Base-by-base conservation (phyloP, 208 protist species). In the Porcisia deanei region DNA sequence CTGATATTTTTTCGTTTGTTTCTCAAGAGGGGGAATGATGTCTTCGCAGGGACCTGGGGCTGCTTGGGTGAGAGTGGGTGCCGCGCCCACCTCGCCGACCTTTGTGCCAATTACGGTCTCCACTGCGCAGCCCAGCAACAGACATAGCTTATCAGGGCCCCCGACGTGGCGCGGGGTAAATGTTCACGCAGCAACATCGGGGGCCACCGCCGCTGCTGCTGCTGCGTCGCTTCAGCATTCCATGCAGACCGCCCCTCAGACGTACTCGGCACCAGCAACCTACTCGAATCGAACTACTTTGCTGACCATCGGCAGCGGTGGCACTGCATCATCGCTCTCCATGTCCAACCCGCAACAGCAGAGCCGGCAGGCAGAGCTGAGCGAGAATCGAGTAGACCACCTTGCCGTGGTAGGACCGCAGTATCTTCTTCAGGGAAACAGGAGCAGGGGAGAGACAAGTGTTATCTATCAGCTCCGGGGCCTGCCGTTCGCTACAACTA, bases 391-490 rank as follows among this genome's bases (percentile, higher is more conserved):
- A 45, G 39, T 22, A 8, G 66, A 71, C 12, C 18, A 2, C 22
- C 25, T n/a, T 0, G 6, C 0, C 10, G 47, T 57, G 65, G 43
- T 47, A 37, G 18, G 2, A 41, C 57, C 57, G 2, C 57, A 52
- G 47, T 10, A 67, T 25, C 20, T 18, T 25, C 9, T 20, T 45
- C 37, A 12, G 10, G 63, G 25, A 18, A 9, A 30, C 22, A 5
- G 14, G 18, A 49, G 10, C 25, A 14, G 39, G 2, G 41, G 30
- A 47, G 63, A 67, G 63, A 67, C 14, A 39, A 80, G 53, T 22
- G 47, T 83, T 20, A 88, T 92, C 1, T 80, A 90, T n/a, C 85
- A 87, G 22, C 85, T 97, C 12, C 88, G 91, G 8, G 92, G 92
- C 8, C 72, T 97, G 1, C 92, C 92, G 16, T 97, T 91, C 77